A percentile compares a stretch with the other conserved stretches of the same genome.
These are phyloP conservation scores for Solanum hybrid DNA, from an alignment of 305 asterid genomes.

Conservation along the genomic window DNA sequence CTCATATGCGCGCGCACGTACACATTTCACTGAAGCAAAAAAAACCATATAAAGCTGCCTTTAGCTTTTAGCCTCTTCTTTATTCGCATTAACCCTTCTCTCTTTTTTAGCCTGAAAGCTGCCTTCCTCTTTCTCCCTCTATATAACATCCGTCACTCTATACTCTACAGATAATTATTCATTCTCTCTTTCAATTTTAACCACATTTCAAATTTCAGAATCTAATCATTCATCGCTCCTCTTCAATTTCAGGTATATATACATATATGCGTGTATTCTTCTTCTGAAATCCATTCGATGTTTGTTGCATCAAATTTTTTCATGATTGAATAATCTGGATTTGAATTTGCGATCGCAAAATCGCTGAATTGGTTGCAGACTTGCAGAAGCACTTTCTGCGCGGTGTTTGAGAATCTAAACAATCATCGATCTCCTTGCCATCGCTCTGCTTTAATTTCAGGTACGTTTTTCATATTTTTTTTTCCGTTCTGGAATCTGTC, in stretches of 20 bases:
- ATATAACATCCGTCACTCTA: not conserved
- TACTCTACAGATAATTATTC: not conserved
- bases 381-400: not conserved
- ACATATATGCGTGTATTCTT: not conserved
- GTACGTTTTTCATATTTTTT: not conserved
- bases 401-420: not conserved
- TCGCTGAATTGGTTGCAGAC: not conserved
- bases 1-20: constrained; percentile 4
- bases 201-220: not conserved
- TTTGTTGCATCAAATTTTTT: not conserved
- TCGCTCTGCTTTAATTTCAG: not conserved
- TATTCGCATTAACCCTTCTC: not conserved
- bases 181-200: not conserved
- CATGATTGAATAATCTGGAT: not conserved
- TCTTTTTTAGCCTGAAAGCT: not conserved
- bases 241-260: not conserved
- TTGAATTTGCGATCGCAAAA: not conserved
- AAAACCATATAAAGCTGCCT: not conserved
- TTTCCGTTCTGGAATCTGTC: not conserved
- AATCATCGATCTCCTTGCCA: not conserved
- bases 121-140: not conserved
- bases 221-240: not conserved
- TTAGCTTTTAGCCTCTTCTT: not conserved
- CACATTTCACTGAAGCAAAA: not conserved
- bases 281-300: not conserved